phyloP scores from a whole-genome alignment of 768 basidiomycete genomes.

The Cystofilobasidium capitatum region DNA sequence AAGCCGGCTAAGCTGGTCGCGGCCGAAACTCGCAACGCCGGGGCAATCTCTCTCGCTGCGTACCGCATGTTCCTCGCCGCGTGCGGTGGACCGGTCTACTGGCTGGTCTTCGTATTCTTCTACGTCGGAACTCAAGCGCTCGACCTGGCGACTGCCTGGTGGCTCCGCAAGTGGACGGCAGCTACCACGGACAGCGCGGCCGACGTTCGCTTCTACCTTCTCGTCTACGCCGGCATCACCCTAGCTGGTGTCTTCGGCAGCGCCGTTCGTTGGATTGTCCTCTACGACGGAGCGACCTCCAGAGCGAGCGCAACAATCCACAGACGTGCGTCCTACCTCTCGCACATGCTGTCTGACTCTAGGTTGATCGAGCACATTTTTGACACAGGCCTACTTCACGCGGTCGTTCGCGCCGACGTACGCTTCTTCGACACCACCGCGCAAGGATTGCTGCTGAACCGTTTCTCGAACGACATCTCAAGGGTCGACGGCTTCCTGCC shows the following conservation, averaged over 20 bases:
- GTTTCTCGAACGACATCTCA: conserved; percentile 11
- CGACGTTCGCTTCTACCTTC: conserved; percentile 30
- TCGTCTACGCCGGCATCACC: conserved; percentile 27
- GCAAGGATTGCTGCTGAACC: conserved; percentile 17
- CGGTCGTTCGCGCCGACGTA: conserved; percentile 10
- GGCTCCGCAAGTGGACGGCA: conserved; percentile 33
- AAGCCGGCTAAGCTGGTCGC: conserved; percentile 63
- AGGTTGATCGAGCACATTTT: no score
- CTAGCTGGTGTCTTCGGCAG: background rate
- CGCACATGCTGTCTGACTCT: background rate
- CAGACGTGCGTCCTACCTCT: background rate
- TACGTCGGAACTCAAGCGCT: conserved; percentile 27
- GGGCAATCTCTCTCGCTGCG: conserved; percentile 1
- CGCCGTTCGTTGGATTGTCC: conserved; percentile 7
- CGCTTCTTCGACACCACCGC: conserved; percentile 21
- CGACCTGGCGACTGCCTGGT: conserved; percentile 27
- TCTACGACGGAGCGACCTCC: conserved; percentile 18
- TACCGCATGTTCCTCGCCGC: conserved; percentile 5
- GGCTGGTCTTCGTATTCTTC: conserved; percentile 31
- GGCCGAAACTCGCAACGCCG: conserved; percentile 40
- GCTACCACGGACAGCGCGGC: conserved; percentile 27
- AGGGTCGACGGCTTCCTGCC: conserved; percentile 21
- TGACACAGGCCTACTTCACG: conserved; percentile 15
- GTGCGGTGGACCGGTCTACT: conserved; percentile 33
- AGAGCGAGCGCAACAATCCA: conserved; percentile 7